phyloP scores from a whole-genome alignment of 169 alveolate species.

The Ichthyophthirius multifiliis region DNA sequence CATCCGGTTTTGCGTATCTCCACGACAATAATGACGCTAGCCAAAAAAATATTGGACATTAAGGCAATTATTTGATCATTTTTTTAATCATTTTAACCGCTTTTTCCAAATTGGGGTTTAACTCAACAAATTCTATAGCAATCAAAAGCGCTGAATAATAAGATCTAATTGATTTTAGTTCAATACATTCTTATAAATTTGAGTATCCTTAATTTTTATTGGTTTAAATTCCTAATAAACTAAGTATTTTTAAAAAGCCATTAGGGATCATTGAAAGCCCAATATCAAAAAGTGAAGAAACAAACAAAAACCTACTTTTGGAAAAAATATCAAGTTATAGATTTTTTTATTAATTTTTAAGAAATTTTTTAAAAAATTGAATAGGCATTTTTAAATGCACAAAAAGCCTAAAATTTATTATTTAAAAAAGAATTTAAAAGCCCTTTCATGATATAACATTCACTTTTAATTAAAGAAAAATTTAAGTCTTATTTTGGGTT shows the following conservation, averaged over 20 bases:
- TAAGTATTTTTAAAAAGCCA: not conserved
- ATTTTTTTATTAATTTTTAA: not conserved
- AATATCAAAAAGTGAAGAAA: not conserved
- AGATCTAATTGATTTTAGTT: not conserved
- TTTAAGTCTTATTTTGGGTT: not conserved
- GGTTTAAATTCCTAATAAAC: not conserved
- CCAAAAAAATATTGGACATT: not conserved
- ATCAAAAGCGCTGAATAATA: not conserved
- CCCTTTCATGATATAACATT: not conserved
- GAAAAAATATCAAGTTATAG: not conserved
- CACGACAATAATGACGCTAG: not conserved
- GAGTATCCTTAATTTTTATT: not conserved
- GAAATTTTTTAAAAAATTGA: not conserved
- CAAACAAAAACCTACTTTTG: not conserved
- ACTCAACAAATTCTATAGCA: not conserved
- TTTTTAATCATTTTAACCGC: not conserved
- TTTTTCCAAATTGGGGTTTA: not conserved
- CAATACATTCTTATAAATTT: not conserved
- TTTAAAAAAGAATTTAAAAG: not conserved
- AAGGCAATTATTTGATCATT: not conserved
- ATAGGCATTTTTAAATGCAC: not conserved
- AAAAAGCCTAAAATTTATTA: not conserved
- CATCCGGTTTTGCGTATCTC: constrained; percentile 7
- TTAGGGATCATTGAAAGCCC: not conserved
- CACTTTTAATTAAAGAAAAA: not conserved